Percentiles rank a stretch among this genome's conserved stretches.
These are phyloP conservation scores for Globisporangium polare DNA, from an alignment of 352 stramenopile species.

Conservation along the genomic window DNA sequence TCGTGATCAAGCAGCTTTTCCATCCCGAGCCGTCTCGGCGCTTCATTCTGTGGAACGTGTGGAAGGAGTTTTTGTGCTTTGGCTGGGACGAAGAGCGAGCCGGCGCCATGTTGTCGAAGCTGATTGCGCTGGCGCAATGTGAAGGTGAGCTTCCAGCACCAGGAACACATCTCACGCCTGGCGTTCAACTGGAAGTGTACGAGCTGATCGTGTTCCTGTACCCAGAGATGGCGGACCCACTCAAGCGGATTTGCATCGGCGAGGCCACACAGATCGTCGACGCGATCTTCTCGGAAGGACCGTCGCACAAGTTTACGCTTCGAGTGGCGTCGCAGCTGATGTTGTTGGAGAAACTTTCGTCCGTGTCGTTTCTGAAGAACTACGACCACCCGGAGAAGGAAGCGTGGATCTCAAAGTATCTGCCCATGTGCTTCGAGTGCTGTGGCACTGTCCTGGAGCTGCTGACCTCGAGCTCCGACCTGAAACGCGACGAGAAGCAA, in stretches of 20 bases:
- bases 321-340: conserved; percentile 34
- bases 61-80: conserved; percentile 55
- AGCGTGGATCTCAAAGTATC: conserved; percentile 53
- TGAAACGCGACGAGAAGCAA: conserved; percentile 17
- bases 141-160: conserved; percentile 12
- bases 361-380: conserved; percentile 35
- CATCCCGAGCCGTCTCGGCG: conserved; percentile 39
- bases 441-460: conserved; percentile 61
- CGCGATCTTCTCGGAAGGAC: conserved; percentile 47
- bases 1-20: conserved; percentile 48
- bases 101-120: conserved; percentile 22
- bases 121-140: conserved; percentile 33
- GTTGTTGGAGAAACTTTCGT: conserved; percentile 40
- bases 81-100: conserved; percentile 39
- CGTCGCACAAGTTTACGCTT: conserved; percentile 38
- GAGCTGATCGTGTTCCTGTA: conserved; percentile 47
- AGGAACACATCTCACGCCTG: conserved; percentile 21
- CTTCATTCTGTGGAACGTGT: conserved; percentile 45
- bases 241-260: conserved; percentile 44
- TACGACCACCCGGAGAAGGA: conserved; percentile 44
- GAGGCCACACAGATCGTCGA: conserved; percentile 42
- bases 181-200: conserved; percentile 32
- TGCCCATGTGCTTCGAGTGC: conserved; percentile 65
- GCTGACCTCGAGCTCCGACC: conserved; percentile 15
- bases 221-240: conserved; percentile 24